Conservation (phyloP, 306 rosid genomes). For the Cucurbita pepo region DNA sequence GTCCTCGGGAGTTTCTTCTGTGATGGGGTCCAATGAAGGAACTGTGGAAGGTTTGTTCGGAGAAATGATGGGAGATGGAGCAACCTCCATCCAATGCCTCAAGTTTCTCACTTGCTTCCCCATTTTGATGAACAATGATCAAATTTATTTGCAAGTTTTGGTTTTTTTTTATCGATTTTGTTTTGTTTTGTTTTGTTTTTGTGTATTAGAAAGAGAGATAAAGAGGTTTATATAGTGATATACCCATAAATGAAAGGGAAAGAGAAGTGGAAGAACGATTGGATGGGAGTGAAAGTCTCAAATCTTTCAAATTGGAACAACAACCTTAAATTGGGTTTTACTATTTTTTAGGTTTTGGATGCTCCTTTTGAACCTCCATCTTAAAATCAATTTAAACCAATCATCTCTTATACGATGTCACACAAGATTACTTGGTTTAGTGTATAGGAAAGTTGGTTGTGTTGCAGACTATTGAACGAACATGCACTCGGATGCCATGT, state of each 20-base stretch:
- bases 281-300: neutral
- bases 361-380: too few species aligned
- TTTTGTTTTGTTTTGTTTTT: neutral
- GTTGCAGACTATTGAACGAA: too few species aligned
- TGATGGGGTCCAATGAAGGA: conserved; percentile 46
- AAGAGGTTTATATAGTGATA: neutral
- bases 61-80: conserved; percentile 33
- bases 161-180: neutral
- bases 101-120: conserved; percentile 20
- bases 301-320: neutral
- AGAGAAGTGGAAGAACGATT: neutral
- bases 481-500: too few species aligned
- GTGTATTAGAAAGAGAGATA: neutral
- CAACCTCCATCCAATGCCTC: conserved; percentile 41
- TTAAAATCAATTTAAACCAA: too few species aligned
- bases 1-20: neutral
- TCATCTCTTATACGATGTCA: too few species aligned
- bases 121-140: conserved; percentile 12
- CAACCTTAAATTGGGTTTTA: neutral
- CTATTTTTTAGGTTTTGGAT: too few species aligned
- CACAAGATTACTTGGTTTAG: too few species aligned
- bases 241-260: neutral
- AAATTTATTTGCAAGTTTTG: neutral
- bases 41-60: conserved; percentile 41
- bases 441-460: too few species aligned